These are phyloP conservation scores for Trichosporon ovoides DNA, from an alignment of 1,284 basidiomycete genomes.

Conservation along the genomic window DNA sequence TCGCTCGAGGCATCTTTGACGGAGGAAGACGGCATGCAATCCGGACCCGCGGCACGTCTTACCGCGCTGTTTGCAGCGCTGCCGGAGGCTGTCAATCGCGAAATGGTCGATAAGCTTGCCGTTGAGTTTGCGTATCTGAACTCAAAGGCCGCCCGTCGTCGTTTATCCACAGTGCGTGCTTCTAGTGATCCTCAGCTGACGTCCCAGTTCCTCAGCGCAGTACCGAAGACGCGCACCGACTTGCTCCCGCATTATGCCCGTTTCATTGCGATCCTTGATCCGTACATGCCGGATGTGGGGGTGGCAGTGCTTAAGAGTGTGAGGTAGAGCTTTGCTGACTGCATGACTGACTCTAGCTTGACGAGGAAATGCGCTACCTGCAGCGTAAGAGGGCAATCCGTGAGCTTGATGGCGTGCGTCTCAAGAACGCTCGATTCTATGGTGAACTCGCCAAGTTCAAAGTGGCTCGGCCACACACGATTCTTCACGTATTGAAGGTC, in stretches of 20 bases:
- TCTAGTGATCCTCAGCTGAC: background rate
- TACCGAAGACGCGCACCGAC: slow-evolving; percentile 84
- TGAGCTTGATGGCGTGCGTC: slow-evolving; percentile 74
- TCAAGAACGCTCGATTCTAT: slow-evolving; percentile 86
- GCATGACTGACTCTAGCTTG: slow-evolving; percentile 58
- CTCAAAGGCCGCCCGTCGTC: slow-evolving; percentile 87
- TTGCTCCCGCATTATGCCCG: slow-evolving; percentile 90
- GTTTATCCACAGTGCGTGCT: slow-evolving; percentile 69
- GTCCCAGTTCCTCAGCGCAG: slow-evolving; percentile 69
- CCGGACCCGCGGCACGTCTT: slow-evolving; percentile 87
- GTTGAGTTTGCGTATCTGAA: slow-evolving; percentile 95
- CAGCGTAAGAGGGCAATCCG: slow-evolving; percentile 88
- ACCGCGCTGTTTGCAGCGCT: slow-evolving; percentile 87
- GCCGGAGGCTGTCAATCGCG: slow-evolving; percentile 87
- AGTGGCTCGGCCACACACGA: slow-evolving; percentile 85
- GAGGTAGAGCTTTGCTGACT: slow-evolving; percentile 35
- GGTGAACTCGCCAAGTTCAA: slow-evolving; percentile 92
- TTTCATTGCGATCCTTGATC: slow-evolving; percentile 77
- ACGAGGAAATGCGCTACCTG: slow-evolving; percentile 94
- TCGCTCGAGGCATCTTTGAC: slow-evolving; percentile 27
- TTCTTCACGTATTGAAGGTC: slow-evolving; percentile 93
- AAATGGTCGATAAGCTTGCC: slow-evolving; percentile 85
- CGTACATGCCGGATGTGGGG: slow-evolving; percentile 91
- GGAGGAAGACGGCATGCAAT: slow-evolving; percentile 47
- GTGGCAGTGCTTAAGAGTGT: slow-evolving; percentile 72